Conservation (phyloP, 2,329 filamentous ascomycete species). For the Cladophialophora psammophila region DNA sequence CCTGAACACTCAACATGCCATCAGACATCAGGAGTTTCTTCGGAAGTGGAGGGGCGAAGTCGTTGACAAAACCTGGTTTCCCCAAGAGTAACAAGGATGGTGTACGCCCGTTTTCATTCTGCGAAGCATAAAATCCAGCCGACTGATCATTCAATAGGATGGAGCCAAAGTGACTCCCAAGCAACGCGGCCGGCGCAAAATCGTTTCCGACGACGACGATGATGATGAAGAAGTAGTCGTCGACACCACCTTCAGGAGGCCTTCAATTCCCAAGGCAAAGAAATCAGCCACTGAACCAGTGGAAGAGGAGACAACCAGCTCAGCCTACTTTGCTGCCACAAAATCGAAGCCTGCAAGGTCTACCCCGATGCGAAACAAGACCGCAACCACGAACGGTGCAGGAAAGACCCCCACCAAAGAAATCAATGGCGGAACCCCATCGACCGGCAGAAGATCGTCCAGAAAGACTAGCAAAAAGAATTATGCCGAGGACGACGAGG, state of each 20-base stretch:
- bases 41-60: constrained; percentile 67
- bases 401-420: constrained; percentile 34
- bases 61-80: constrained; percentile 41
- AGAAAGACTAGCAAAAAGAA: constrained; percentile 46
- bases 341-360: constrained; percentile 55
- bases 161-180: constrained; percentile 19
- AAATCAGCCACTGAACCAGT: constrained; percentile 53
- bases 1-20: constrained; percentile 65
- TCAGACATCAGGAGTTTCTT: constrained; percentile 91
- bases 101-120: constrained; percentile 5
- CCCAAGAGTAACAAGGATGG: constrained; percentile 13
- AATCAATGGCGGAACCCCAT: constrained; percentile 46
- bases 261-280: constrained; percentile 48
- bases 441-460: constrained; percentile 38
- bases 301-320: constrained; percentile 66
- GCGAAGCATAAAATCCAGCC: not conserved
- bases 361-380: constrained; percentile 36
- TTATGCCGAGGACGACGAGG: constrained; percentile 49
- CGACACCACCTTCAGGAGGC: constrained; percentile 46
- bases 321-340: constrained; percentile 67
- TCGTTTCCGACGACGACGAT: constrained; percentile 75
- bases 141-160: constrained; percentile 6
- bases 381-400: constrained; percentile 34
- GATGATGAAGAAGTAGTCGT: constrained; percentile 68
- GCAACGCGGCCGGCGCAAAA: constrained; percentile 60